Percentiles rank a stretch among this genome's conserved stretches.
phyloP scores from a whole-genome alignment of 2,329 filamentous ascomycete species.

The Chaetomiaceae sp. region DNA sequence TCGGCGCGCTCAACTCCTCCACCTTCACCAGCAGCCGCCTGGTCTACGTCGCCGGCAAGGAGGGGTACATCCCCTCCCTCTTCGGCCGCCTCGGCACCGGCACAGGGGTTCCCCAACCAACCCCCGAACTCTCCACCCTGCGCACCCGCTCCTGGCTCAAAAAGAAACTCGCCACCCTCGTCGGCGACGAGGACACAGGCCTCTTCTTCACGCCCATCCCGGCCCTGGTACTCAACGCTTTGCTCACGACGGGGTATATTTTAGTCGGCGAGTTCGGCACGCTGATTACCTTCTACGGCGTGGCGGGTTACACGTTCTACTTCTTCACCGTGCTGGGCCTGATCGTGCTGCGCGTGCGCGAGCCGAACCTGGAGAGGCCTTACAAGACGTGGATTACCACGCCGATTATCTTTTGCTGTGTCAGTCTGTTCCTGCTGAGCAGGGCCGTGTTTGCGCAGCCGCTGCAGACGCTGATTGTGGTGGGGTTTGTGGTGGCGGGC shows the following conservation, averaged over 20 bases:
- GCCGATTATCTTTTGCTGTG: conserved; percentile 97
- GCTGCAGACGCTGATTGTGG: conserved; percentile 80
- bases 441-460: conserved; percentile 88
- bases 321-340: conserved; percentile 91
- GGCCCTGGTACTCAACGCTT: conserved; percentile 77
- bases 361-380: conserved; percentile 82
- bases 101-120: conserved; percentile 34
- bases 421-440: conserved; percentile 85
- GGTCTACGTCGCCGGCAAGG: conserved; percentile 90
- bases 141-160: conserved; percentile 53
- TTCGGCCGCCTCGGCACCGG: conserved; percentile 73
- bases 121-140: conserved; percentile 39
- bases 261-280: conserved; percentile 86
- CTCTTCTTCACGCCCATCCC: conserved; percentile 94
- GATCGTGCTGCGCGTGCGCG: conserved; percentile 81
- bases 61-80: conserved; percentile 81
- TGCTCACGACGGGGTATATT: conserved; percentile 72
- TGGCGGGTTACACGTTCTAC: conserved; percentile 96
- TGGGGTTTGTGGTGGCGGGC: conserved; percentile 78
- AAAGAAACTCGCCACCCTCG: conserved; percentile 54
- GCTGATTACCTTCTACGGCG: conserved; percentile 93
- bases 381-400: conserved; percentile 97
- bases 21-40: conserved; percentile 90
- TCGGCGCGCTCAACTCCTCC: conserved; percentile 89
- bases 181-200: conserved; percentile 73